Evolutionary conservation across 352 stramenopile genomes (phyloP), one percentile per base, ranked within the genome.

Genomic region (Phytophthora ohioensis): DNA sequence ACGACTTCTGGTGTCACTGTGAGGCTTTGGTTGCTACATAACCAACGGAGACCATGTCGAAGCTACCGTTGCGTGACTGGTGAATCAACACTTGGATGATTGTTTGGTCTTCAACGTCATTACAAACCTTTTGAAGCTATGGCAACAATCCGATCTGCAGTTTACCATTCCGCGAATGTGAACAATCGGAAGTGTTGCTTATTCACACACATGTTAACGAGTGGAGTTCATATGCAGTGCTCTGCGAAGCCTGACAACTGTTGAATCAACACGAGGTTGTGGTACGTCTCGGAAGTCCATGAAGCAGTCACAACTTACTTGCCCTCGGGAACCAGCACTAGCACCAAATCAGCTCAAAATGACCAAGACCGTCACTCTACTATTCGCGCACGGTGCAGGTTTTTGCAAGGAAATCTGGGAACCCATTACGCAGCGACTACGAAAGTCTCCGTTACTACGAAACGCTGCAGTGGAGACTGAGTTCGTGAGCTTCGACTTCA

Each of bases 331-430:
- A 52, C 54, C 39, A 60, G 27, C 38, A 49, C 38, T 15, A 39
- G 4, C 46, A 53, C 2, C 21, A 61, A 39, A 11, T 45, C 49
- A 48, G 38, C 2, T 12, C 3, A 34, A 61, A 53, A 73, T 73
- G 65, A n/a, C 30, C 74, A 61, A 63, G 35, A 55, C 36, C 11
- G 41, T 67, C 13, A 82, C 71, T 17, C 53, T 86, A 36, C 43
- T 84, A 12, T 82, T 84, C 41, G 55, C 66, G 15, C 78, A 86
- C 32, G 78, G 72, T 27, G 58, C 41, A 32, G 70, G 78, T 1
- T 82, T 83, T 42, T 81, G 72, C 56, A 70, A 75, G 42, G 63
- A 81, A 42, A 47, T 78, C 11, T 85, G 78, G 78, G 61, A 76
- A 7, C 75, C 78, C 4, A 67, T 85, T 41, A 76, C 77, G 36